phyloP scores from a whole-genome alignment of 352 stramenopile species.

The Aphanomyces cochlioides region DNA sequence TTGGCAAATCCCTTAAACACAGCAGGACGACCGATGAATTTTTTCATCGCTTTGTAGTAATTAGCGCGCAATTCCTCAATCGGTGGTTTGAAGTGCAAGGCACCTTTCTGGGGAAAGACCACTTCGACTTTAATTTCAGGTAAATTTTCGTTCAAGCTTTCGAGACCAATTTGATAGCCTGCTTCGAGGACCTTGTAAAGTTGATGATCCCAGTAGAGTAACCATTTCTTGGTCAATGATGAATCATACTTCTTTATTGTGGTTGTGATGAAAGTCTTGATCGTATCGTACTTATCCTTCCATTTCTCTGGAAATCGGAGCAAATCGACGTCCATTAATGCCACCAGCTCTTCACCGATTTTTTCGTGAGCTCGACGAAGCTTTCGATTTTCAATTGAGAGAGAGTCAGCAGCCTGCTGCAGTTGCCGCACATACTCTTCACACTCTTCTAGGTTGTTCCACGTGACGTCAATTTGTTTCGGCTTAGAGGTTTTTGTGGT shows the following conservation, averaged over 20 bases:
- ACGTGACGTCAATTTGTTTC: constrained; percentile 78
- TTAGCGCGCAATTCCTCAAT: constrained; percentile 90
- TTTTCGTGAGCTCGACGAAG: constrained; percentile 87
- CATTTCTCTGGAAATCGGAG: constrained; percentile 79
- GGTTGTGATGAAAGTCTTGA: constrained; percentile 66
- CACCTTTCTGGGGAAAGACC: constrained; percentile 47
- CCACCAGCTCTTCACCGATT: constrained; percentile 68
- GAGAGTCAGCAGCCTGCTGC: constrained; percentile 82
- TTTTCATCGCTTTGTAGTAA: constrained; percentile 95
- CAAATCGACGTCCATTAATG: constrained; percentile 89
- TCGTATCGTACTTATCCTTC: constrained; percentile 83
- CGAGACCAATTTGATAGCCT: constrained; percentile 90
- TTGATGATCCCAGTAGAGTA: constrained; percentile 92
- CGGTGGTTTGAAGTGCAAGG: constrained; percentile 85
- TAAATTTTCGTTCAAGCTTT: constrained; percentile 92
- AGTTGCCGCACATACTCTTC: constrained; percentile 91
- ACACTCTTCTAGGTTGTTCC: constrained; percentile 88
- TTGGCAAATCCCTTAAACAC: constrained; percentile 88
- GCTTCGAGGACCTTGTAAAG: constrained; percentile 94
- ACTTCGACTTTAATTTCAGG: constrained; percentile 87
- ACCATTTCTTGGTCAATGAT: constrained; percentile 85
- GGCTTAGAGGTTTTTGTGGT: constrained; percentile 35
- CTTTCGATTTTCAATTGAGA: constrained; percentile 87
- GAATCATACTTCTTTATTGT: constrained; percentile 77
- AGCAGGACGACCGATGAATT: constrained; percentile 89